phyloP scores from a whole-genome alignment of 345 rosid genomes.

The Carallia pectinifolia region DNA sequence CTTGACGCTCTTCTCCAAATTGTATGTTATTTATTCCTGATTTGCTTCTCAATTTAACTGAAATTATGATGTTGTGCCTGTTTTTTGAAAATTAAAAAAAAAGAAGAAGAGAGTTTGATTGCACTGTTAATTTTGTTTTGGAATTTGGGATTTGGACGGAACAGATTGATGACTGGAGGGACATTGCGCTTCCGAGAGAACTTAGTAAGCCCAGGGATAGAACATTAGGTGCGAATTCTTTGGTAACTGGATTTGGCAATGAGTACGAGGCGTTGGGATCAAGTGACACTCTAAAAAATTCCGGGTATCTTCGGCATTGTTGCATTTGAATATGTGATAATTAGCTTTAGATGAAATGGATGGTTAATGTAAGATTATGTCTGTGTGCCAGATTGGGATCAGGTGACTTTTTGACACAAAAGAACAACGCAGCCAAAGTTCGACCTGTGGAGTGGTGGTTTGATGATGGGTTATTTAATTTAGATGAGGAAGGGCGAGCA shows the following conservation, averaged over 20 bases:
- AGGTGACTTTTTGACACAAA: conserved; percentile 18
- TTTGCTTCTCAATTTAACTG: background rate
- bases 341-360: conserved; percentile 11
- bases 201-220: conserved; percentile 54
- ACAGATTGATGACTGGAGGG: conserved; percentile 98
- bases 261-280: conserved; percentile 60
- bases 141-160: conserved; percentile 4
- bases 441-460: conserved; percentile 78
- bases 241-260: conserved; percentile 75
- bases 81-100: too few species aligned
- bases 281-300: conserved; percentile 29
- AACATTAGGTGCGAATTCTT: conserved; percentile 63
- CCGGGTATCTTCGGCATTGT: conserved; percentile 42
- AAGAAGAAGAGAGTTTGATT: background rate
- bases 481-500: conserved; percentile 86
- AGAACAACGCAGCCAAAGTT: conserved; percentile 44
- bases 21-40: conserved; percentile 39
- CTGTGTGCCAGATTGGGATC: conserved; percentile 16
- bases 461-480: conserved; percentile 85
- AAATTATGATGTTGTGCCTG: too few species aligned
- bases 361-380: conserved; percentile 15
- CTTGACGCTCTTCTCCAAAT: conserved; percentile 94
- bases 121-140: background rate
- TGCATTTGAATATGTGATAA: background rate
- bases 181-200: conserved; percentile 71